Evolutionary conservation across 495 filamentous ascomycete species (phyloP).

Genomic region (Neurospora hispaniola): DNA sequence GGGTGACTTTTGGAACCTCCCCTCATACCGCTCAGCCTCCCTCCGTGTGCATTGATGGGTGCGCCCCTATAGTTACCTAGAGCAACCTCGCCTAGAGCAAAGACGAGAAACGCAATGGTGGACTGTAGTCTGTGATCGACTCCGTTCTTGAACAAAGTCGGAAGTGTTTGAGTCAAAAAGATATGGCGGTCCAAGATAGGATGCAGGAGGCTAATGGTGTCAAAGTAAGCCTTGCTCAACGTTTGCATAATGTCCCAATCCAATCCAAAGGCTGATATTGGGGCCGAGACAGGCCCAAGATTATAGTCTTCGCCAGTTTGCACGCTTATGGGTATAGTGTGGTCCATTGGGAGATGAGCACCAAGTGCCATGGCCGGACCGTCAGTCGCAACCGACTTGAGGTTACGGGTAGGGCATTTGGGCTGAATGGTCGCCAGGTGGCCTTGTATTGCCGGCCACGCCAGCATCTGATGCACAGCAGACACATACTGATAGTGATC

Average conservation of each 20-base stretch:
- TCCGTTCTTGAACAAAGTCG: conserved; percentile 34
- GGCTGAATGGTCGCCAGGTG: conserved; percentile 24
- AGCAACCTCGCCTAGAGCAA: conserved; percentile 46
- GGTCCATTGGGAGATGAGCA: conserved; percentile 13
- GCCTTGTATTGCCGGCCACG: conserved; percentile 46
- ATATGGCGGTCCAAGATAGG: conserved; percentile 44
- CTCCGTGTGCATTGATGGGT: conserved; percentile 32
- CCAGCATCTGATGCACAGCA: conserved; percentile 46
- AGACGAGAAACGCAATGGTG: conserved; percentile 45
- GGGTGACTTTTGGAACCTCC: conserved; percentile 38
- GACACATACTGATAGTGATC: conserved; percentile 39
- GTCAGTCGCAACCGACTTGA: conserved; percentile 29
- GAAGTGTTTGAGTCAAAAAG: conserved; percentile 39
- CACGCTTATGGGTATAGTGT: conserved; percentile 6
- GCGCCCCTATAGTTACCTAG: conserved; percentile 35
- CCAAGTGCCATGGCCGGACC: conserved; percentile 37
- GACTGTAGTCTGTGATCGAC: conserved; percentile 38
- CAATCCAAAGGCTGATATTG: conserved; percentile 15
- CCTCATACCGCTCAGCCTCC: conserved; percentile 40
- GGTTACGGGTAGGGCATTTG: conserved; percentile 22
- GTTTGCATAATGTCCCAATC: conserved; percentile 39
- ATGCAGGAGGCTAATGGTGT: conserved; percentile 44
- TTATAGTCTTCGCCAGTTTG: background rate
- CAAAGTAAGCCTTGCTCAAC: conserved; percentile 43
- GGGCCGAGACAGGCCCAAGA: background rate